phyloP scores from a whole-genome alignment of 164 flowering plant species.

The Piper betle region DNA sequence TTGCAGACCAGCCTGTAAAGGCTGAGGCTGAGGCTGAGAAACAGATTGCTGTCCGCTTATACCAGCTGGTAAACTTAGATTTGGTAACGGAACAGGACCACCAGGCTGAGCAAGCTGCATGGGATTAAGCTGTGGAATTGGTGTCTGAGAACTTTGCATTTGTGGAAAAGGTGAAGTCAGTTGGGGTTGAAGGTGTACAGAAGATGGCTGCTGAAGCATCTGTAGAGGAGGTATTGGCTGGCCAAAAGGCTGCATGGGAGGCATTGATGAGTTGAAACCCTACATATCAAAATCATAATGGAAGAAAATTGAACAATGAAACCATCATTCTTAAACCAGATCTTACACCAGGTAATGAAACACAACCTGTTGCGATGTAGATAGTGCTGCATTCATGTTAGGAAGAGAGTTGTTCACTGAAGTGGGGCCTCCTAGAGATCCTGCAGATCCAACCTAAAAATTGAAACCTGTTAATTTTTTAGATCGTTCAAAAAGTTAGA shows the following conservation, averaged over 20 bases:
- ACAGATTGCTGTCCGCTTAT: slow-evolving; percentile 33
- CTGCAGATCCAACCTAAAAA: slow-evolving; percentile 28
- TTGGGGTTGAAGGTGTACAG: slow-evolving; percentile 37
- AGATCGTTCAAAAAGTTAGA: too few species aligned
- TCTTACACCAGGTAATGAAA: background rate
- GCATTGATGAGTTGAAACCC: slow-evolving; percentile 32
- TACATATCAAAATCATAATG: slow-evolving; percentile 7
- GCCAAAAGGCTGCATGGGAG: slow-evolving; percentile 31
- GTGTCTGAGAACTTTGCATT: slow-evolving; percentile 25
- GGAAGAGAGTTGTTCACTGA: slow-evolving; percentile 31
- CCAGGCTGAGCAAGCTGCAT: slow-evolving; percentile 24
- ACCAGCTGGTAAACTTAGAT: slow-evolving; percentile 35
- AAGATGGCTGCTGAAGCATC: slow-evolving; percentile 50
- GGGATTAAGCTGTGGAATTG: slow-evolving; percentile 25
- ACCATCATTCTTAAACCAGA: background rate
- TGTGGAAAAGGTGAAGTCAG: slow-evolving; percentile 32
- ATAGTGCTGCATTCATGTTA: slow-evolving; percentile 24
- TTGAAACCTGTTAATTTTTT: background rate
- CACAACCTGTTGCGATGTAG: slow-evolving; percentile 38
- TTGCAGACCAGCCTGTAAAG: slow-evolving; percentile 25
- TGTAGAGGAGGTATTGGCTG: slow-evolving; percentile 57
- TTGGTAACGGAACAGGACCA: slow-evolving; percentile 24
- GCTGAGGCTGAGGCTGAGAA: slow-evolving; percentile 43
- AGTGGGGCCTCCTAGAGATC: slow-evolving; percentile 26
- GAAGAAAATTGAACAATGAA: background rate